Conservation (phyloP, 1,139 yeast genomes). For the Yamadazyma atmosphaerica region DNA sequence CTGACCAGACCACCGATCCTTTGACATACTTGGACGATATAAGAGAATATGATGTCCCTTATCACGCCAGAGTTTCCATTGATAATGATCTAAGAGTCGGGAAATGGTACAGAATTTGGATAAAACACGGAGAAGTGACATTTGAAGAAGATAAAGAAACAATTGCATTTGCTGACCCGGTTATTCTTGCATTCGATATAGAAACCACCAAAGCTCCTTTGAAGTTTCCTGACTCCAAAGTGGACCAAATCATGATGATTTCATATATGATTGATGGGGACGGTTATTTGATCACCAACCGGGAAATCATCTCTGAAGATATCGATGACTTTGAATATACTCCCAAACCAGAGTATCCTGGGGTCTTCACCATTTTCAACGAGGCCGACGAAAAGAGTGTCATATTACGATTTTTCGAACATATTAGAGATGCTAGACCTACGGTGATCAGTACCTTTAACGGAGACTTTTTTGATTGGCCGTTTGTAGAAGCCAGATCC, state of each 20-base stretch:
- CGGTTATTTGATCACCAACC: constrained; percentile 88
- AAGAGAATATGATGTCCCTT: constrained; percentile 95
- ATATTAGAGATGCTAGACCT: constrained; percentile 82
- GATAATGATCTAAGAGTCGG: constrained; percentile 88
- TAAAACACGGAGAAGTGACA: constrained; percentile 54
- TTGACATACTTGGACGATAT: constrained; percentile 72
- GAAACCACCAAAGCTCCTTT: constrained; percentile 97
- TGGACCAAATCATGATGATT: constrained; percentile 98
- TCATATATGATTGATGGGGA: constrained; percentile 99
- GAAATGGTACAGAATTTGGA: constrained; percentile 88
- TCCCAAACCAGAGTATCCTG: constrained; percentile 95
- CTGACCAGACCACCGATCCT: constrained; percentile 48
- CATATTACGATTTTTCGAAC: constrained; percentile 79
- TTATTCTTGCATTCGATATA: constrained; percentile 93
- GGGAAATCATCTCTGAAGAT: constrained; percentile 92
- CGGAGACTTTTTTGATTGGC: constrained; percentile 99
- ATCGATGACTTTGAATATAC: constrained; percentile 97
- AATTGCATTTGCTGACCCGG: constrained; percentile 96
- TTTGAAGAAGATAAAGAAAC: constrained; percentile 68
- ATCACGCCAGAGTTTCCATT: constrained; percentile 91
- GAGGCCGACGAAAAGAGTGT: constrained; percentile 82
- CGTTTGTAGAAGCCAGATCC: constrained; percentile 90
- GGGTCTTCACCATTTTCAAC: constrained; percentile 84
- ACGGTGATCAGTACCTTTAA: constrained; percentile 96
- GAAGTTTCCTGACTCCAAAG: constrained; percentile 88